Conservation (phyloP, 331 rosid species). For the Malus hybrid region DNA sequence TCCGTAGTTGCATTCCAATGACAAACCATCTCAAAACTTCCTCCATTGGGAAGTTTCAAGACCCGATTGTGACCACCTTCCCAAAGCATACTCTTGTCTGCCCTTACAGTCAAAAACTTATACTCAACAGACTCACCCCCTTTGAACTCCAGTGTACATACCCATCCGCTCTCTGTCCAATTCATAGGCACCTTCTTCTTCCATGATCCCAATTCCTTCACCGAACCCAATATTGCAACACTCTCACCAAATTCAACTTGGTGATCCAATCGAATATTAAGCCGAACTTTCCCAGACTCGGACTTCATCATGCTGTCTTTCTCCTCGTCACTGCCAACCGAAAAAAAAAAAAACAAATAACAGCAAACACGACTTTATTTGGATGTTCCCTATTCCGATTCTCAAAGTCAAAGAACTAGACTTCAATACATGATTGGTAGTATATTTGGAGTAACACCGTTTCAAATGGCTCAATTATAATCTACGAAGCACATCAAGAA, state of each 20-base stretch:
- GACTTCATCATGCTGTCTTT: conserved; percentile 14
- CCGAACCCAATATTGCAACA: conserved; percentile 66
- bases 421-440: background rate
- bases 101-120: conserved; percentile 45
- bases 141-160: conserved; percentile 42
- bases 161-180: conserved; percentile 85
- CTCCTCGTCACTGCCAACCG: conserved; percentile 38
- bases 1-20: conserved; percentile 53
- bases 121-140: conserved; percentile 42
- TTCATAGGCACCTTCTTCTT: conserved; percentile 45
- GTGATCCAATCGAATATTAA: conserved; percentile 55
- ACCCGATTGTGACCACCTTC: conserved; percentile 69
- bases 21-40: conserved; percentile 47
- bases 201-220: conserved; percentile 78
- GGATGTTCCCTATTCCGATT: background rate
- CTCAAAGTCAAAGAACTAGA: background rate
- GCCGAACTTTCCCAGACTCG: conserved; percentile 34
- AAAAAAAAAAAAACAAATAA: background rate
- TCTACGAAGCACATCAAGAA: background rate
- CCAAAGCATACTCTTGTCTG: conserved; percentile 44
- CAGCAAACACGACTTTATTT: background rate
- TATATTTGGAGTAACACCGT: background rate
- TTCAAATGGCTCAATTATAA: background rate
- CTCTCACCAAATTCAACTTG: conserved; percentile 84
- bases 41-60: conserved; percentile 46